Percentiles rank a stretch among this genome's conserved stretches.
Evolutionary conservation across 495 filamentous ascomycete species (phyloP).

Genomic region (Aspergillus bridgeri): DNA sequence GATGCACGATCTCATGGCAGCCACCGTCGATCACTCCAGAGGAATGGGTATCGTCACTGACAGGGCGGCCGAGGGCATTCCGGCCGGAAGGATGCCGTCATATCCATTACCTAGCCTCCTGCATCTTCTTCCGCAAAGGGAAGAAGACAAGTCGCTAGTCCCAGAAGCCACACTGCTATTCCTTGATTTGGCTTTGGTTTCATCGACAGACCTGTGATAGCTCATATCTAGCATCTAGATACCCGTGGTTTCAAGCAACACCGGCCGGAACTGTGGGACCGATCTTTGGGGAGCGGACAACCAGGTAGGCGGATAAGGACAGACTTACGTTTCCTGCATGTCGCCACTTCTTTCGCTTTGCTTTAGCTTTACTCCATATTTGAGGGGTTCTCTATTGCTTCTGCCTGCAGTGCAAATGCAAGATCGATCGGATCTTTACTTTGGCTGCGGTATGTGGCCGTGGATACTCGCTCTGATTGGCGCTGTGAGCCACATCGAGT

Average conservation of each 20-base stretch:
- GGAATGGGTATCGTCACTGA: not conserved
- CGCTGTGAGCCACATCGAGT: constrained; percentile 5
- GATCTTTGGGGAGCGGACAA: not conserved
- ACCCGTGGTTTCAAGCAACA: too few relatives aligned
- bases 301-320: too few relatives aligned
- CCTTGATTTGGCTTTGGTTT: not conserved
- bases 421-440: not conserved
- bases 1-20: not conserved
- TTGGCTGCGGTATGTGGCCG: not conserved
- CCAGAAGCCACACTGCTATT: not conserved
- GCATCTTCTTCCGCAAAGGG: not conserved
- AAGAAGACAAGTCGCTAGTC: not conserved
- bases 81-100: not conserved
- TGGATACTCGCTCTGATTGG: not conserved
- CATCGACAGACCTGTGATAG: too few relatives aligned
- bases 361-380: too few relatives aligned
- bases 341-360: not conserved
- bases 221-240: too few relatives aligned
- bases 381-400: not conserved
- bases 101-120: not conserved
- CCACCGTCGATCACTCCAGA: not conserved
- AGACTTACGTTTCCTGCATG: too few relatives aligned
- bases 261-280: not conserved
- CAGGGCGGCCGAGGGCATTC: not conserved
- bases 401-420: constrained; percentile 2